A percentile compares a stretch with the other conserved stretches of the same genome.
Conservation (phyloP, 208 protist genomes). For the Leishmania guyanensis region DNA sequence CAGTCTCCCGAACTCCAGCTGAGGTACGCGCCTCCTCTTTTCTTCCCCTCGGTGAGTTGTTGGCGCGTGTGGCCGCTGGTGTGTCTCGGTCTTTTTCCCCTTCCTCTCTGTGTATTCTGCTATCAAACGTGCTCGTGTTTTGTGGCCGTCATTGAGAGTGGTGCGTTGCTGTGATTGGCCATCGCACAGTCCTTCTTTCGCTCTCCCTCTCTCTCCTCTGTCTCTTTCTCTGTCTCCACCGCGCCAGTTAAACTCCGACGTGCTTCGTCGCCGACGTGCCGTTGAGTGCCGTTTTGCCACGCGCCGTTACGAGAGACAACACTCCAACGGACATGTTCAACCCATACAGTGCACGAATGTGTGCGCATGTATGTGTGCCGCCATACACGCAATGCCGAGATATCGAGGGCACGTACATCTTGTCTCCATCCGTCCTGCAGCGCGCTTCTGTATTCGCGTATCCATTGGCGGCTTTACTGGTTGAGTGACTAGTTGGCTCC, state of each 20-base stretch:
- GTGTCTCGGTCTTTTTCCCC: background rate
- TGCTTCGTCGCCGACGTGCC: background rate
- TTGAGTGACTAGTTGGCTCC: background rate
- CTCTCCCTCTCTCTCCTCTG: background rate
- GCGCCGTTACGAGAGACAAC: background rate
- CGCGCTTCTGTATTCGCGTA: background rate
- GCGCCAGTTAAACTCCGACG: background rate
- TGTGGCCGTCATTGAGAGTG: background rate
- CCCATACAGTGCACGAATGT: background rate
- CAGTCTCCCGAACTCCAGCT: slow-evolving; percentile 37
- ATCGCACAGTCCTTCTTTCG: background rate
- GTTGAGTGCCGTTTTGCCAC: background rate
- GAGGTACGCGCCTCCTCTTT: background rate
- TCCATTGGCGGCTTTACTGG: background rate
- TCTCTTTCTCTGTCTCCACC: background rate
- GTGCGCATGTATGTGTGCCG: background rate
- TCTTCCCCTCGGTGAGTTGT: background rate
- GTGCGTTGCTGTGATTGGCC: background rate
- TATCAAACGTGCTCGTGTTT: background rate
- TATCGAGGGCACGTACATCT: too few relatives aligned
- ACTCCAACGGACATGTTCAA: background rate
- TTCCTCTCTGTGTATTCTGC: background rate
- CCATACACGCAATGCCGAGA: background rate
- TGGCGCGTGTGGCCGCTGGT: background rate
- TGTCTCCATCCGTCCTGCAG: background rate